These are phyloP conservation scores for Dichomitus squalens DNA, from an alignment of 1,284 basidiomycete genomes.

Conservation along the genomic window DNA sequence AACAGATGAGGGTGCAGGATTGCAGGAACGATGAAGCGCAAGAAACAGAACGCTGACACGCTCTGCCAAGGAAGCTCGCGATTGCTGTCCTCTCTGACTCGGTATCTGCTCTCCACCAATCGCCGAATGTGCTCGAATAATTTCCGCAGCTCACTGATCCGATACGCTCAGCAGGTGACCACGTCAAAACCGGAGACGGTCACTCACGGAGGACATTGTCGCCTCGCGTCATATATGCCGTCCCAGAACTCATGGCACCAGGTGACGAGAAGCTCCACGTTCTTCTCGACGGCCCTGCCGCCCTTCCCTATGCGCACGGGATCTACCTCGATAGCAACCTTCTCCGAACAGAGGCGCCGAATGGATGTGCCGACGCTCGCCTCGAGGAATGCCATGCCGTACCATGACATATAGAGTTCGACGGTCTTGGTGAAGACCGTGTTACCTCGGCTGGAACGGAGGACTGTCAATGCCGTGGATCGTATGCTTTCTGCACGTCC, in stretches of 20 bases:
- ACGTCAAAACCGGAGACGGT: neutral
- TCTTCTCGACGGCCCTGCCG: constrained; percentile 62
- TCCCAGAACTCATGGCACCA: constrained; percentile 83
- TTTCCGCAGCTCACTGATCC: constrained; percentile 68
- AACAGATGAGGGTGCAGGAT: constrained; percentile 80
- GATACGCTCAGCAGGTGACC: neutral
- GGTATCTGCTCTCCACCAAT: constrained; percentile 68
- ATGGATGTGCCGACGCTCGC: constrained; percentile 71
- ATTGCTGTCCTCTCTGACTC: constrained; percentile 43
- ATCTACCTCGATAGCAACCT: constrained; percentile 79
- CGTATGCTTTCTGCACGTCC: too few species aligned
- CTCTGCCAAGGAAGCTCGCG: constrained; percentile 73
- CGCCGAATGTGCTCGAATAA: constrained; percentile 74
- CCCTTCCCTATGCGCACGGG: constrained; percentile 62
- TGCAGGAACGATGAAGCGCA: constrained; percentile 82
- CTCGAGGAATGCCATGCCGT: constrained; percentile 77
- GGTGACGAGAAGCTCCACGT: constrained; percentile 67
- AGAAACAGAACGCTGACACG: constrained; percentile 84
- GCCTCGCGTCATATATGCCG: constrained; percentile 71
- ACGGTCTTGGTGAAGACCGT: constrained; percentile 80
- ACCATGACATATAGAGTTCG: constrained; percentile 76
- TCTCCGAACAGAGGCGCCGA: constrained; percentile 68
- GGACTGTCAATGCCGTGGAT: neutral
- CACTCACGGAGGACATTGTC: constrained; percentile 75
- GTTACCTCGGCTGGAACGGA: constrained; percentile 58